Conservation (phyloP, 108 stramenopile genomes). For the Parietichytrium sp. region DNA sequence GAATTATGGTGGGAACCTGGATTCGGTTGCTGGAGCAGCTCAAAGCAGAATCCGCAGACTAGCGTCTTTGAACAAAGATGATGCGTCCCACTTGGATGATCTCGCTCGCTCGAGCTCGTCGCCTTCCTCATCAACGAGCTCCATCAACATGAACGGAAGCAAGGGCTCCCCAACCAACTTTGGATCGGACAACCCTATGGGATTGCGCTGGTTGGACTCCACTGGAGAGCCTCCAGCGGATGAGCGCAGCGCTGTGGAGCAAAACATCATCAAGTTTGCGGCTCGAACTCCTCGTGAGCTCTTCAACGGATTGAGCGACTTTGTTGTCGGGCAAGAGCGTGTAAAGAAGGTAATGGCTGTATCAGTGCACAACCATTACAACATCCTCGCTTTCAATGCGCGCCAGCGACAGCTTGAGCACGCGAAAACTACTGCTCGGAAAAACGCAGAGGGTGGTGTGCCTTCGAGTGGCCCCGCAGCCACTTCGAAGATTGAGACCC, state of each 20-base stretch:
- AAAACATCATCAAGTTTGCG: conserved; percentile 34
- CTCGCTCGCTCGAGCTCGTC: background rate
- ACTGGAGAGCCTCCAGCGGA: background rate
- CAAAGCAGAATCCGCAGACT: background rate
- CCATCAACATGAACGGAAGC: background rate
- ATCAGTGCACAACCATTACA: conserved; percentile 97
- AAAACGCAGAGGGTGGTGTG: background rate
- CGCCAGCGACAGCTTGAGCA: background rate
- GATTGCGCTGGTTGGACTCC: background rate
- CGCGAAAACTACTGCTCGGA: background rate
- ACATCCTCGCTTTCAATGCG: conserved; percentile 45
- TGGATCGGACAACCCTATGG: background rate
- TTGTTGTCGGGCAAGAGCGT: conserved; percentile 88
- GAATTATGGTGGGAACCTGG: background rate
- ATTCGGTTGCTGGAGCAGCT: background rate
- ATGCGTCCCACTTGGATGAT: background rate
- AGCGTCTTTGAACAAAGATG: background rate
- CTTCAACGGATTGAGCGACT: conserved; percentile 80
- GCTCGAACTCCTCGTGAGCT: conserved; percentile 78
- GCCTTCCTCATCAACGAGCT: background rate
- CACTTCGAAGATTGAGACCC: background rate
- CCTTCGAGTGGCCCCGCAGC: background rate
- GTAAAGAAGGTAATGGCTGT: conserved; percentile 89
- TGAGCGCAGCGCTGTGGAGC: background rate
- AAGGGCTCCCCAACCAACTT: no score